Evolutionary conservation across 2,329 filamentous ascomycete genomes (phyloP), one percentile per base, ranked within the genome.

Genomic region (Neophaeococcomyces mojaviensis): DNA sequence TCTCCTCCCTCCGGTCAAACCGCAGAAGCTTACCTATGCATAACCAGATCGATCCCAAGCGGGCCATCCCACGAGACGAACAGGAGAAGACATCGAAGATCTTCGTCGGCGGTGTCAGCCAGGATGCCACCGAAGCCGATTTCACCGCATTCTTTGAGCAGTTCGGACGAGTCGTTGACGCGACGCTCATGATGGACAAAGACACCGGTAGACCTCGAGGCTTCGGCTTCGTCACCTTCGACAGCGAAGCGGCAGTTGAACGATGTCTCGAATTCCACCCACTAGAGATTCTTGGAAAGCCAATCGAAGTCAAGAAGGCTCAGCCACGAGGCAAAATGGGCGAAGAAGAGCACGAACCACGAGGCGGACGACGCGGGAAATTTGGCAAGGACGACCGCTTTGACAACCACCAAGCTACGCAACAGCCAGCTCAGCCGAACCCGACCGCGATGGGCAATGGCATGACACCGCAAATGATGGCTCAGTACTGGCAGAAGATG

Each of bases 141-240:
- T 98, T 98, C 65, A 88, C 88, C 61, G 84, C 92, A 49, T 98
- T 95, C 68, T 98, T 98, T 69, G 88, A 86, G 60, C 87, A 95
- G 61, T 98, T 97, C 59, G 92, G 92, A 22, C 83, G 90, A 50
- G 92, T 98, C 16, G 84, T 98, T 32, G 92, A 98, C 68, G 92
- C 92, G 2, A 98, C 92, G 0, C 79, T 98, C 2, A 98, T 98
- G 92, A 98, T 98, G 82, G 92, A 98, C 65, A 98, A 98, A 68
- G 92, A 98, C 65, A 98, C 92, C 1, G 92, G 92, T n/a, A 81
- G 92, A 33, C 92, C 92, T 2, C 79, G 92, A 61, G 92, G 92
- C 1, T 98, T 98, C 60, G 92, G 92, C 12, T 98, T 98, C 64
- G 92, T 98, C 44, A 98, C 92, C 0, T 98, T 98, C 58, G 92